phyloP scores from a whole-genome alignment of 1,284 basidiomycete genomes.

The Laetiporus sulphureus region DNA sequence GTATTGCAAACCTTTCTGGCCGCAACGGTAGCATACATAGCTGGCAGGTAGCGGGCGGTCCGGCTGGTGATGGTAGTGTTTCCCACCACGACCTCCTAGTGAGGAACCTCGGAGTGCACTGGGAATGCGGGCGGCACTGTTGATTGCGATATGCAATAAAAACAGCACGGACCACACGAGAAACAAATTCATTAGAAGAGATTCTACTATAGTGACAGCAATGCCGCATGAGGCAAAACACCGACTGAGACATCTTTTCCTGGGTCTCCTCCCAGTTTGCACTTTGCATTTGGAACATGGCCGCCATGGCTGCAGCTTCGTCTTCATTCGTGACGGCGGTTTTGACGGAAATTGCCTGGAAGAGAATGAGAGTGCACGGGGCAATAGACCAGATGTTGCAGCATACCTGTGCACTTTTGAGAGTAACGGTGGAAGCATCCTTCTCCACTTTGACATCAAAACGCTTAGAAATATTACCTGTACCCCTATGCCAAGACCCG shows the following conservation, averaged over 20 bases:
- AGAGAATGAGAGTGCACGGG: conserved; percentile 14
- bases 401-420: conserved; percentile 20
- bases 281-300: conserved; percentile 90
- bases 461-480: conserved; percentile 70
- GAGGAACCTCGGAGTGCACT: conserved; percentile 56
- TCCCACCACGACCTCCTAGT: conserved; percentile 51
- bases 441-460: conserved; percentile 83
- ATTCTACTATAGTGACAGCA: conserved; percentile 54
- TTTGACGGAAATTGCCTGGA: conserved; percentile 24
- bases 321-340: conserved; percentile 52
- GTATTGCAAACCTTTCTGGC: conserved; percentile 79
- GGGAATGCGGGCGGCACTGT: conserved; percentile 71
- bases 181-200: conserved; percentile 56
- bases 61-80: conserved; percentile 46
- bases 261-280: conserved; percentile 95
- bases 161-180: conserved; percentile 28
- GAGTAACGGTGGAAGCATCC: conserved; percentile 8
- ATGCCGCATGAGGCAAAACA: conserved; percentile 51
- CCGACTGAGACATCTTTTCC: conserved; percentile 95
- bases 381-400: not conserved
- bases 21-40: conserved; percentile 99
- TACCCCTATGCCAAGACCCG: conserved; percentile 53
- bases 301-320: conserved; percentile 85
- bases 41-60: conserved; percentile 81
- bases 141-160: conserved; percentile 13